Evolutionary conservation across 371 early-diverging fungal species (phyloP).

Genomic region (Batrachochytrium dendrobatidis): DNA sequence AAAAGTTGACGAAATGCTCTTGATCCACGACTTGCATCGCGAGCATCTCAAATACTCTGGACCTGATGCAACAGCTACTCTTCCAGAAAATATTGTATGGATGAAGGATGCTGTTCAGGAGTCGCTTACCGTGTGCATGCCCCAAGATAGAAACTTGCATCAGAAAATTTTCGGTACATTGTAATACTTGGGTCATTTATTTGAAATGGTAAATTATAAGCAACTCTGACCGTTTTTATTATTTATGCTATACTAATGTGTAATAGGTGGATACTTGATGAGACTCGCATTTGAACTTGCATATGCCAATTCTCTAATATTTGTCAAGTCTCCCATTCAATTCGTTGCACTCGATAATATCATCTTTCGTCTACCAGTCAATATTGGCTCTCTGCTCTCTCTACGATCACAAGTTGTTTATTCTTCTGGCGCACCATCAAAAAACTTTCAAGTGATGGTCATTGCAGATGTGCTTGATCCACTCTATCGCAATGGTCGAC

Average conservation of each 20-base stretch:
- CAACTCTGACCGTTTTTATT: no score
- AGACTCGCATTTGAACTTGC: slow-evolving; percentile 55
- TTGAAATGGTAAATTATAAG: no score
- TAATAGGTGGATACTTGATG: slow-evolving; percentile 33
- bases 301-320: slow-evolving; percentile 62
- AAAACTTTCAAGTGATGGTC: slow-evolving; percentile 65
- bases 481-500: slow-evolving; percentile 27
- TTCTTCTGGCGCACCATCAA: slow-evolving; percentile 32
- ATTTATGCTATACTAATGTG: slow-evolving; percentile 37
- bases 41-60: slow-evolving; percentile 25
- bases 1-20: slow-evolving; percentile 62
- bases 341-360: slow-evolving; percentile 83
- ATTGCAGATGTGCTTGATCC: slow-evolving; percentile 72
- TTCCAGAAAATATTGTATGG: slow-evolving; percentile 60
- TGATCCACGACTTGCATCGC: slow-evolving; percentile 74
- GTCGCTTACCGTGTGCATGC: slow-evolving; percentile 62
- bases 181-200: no score
- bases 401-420: slow-evolving; percentile 64
- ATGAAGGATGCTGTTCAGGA: slow-evolving; percentile 73
- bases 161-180: slow-evolving; percentile 91
- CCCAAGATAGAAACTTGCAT: slow-evolving; percentile 88
- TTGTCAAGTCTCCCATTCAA: slow-evolving; percentile 40
- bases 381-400: slow-evolving; percentile 73
- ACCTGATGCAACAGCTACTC: slow-evolving; percentile 10
- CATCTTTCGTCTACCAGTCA: slow-evolving; percentile 77